Base-by-base conservation (phyloP, 805 yeast species). In the Kodamaea restingae region DNA sequence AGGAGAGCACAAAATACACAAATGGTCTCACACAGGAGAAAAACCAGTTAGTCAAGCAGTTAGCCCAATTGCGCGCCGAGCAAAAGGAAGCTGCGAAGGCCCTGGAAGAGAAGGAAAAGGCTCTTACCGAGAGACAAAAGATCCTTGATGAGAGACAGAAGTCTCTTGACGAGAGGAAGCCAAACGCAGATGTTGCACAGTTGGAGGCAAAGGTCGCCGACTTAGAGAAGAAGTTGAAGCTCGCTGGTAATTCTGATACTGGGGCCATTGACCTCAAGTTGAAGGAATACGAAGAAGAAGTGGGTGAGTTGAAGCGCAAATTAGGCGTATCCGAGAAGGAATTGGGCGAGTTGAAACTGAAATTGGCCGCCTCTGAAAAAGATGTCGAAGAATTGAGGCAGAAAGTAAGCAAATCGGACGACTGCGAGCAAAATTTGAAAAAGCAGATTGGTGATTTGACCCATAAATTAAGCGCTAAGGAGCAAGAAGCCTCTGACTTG, bases 41-140 rank as follows among this genome's bases (percentile, higher is more conserved):
- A 39, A 28, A 49, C 31, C 20, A 33, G 12, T 37, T 37, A 24
- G 40, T 37, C 2, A 35, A 21, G 7, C 40, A 37, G 22, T 48
- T 55, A 35, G 56, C 55, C 15, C 58, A 56, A 36, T 47, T 63
- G 38, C 60, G 56, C 38, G 31, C 31, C 45, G 45, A 2, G 56
- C 58, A 9, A 59, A 55, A 42, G 58, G 55, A 15, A 60, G 27
- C 6, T 25, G 36, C 14, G n/a, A 25, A 25, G 27, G n/a, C 11
- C 4, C 12, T 25, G 27, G 27, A 25, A 10, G 27, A 25, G 27
- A 25, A 25, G 27, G 27, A 25, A n/a, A 25, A 25, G n/a, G 27
- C 27, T 20, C 12, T 25, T 25, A n/a, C 6, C 12, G 27, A 25
- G 27, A 25, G 12, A 25, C 27, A 25, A 10, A 25, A 25, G 12